Conservation (phyloP, 2,329 filamentous ascomycete genomes). For the Fusarium sp. region DNA sequence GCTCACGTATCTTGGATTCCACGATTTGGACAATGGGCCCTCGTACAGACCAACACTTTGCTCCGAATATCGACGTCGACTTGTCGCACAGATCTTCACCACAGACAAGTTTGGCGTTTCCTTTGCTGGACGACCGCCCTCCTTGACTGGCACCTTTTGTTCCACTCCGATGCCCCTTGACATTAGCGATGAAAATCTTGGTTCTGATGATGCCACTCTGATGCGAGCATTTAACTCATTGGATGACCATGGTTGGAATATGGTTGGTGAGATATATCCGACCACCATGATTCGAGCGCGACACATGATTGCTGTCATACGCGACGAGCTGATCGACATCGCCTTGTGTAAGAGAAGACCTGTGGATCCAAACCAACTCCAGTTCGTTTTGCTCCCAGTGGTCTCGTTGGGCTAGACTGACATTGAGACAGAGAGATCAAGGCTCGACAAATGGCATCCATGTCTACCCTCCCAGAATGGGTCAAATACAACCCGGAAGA, state of each 20-base stretch:
- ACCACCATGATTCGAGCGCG: slow-evolving; percentile 4
- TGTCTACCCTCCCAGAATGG: background rate
- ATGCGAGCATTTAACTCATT: background rate
- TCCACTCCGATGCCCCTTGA: background rate
- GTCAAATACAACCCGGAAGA: background rate
- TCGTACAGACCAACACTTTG: slow-evolving; percentile 5
- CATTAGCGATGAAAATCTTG: background rate
- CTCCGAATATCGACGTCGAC: slow-evolving; percentile 2
- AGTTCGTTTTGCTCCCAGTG: background rate
- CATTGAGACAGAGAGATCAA: background rate
- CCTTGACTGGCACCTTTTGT: background rate
- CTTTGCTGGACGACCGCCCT: slow-evolving; percentile 5
- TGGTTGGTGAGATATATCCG: background rate
- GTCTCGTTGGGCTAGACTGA: background rate
- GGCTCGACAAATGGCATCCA: background rate
- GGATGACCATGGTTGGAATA: background rate
- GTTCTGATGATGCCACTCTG: background rate
- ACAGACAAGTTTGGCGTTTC: slow-evolving; percentile 5
- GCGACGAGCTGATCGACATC: slow-evolving; percentile 4
- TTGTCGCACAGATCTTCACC: slow-evolving; percentile 1
- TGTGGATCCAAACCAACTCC: background rate
- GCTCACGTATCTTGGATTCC: slow-evolving; percentile 3
- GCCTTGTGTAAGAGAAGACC: background rate
- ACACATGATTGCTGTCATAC: background rate
- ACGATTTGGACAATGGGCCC: background rate